These are phyloP conservation scores for Saccharomyces jurei DNA, from an alignment of 805 yeast genomes.

Conservation along the genomic window DNA sequence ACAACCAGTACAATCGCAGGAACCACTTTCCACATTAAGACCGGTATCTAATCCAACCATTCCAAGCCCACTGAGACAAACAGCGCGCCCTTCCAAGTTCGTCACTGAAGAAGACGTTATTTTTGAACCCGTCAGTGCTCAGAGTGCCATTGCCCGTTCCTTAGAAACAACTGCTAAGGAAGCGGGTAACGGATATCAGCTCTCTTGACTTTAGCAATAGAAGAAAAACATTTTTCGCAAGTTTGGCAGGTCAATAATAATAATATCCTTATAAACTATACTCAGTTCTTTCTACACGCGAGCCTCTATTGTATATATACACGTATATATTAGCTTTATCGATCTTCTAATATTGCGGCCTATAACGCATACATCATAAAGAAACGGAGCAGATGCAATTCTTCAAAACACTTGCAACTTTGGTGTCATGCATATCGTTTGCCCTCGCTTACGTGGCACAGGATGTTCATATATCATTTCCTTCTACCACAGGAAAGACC, in stretches of 20 bases:
- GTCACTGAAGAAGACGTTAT: neutral
- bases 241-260: neutral
- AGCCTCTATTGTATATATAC: neutral
- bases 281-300: neutral
- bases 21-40: neutral
- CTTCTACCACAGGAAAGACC: constrained; percentile 4
- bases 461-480: constrained; percentile 14
- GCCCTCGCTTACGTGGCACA: constrained; percentile 6
- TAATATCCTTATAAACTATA: neutral
- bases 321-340: neutral
- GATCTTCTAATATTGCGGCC: neutral
- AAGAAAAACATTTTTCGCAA: neutral
- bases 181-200: neutral
- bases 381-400: constrained; percentile 7
- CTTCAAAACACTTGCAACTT: constrained; percentile 2
- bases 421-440: neutral
- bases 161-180: constrained; percentile 1
- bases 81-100: neutral
- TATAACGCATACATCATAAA: neutral
- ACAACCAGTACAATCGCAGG: constrained; percentile 1
- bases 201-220: neutral
- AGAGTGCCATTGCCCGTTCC: constrained; percentile 12
- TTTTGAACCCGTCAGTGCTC: constrained; percentile 4
- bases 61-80: neutral
- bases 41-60: neutral